These are phyloP conservation scores for Pseudocercospora macadamiae DNA, from an alignment of 2,329 filamentous ascomycete genomes.

Conservation along the genomic window DNA sequence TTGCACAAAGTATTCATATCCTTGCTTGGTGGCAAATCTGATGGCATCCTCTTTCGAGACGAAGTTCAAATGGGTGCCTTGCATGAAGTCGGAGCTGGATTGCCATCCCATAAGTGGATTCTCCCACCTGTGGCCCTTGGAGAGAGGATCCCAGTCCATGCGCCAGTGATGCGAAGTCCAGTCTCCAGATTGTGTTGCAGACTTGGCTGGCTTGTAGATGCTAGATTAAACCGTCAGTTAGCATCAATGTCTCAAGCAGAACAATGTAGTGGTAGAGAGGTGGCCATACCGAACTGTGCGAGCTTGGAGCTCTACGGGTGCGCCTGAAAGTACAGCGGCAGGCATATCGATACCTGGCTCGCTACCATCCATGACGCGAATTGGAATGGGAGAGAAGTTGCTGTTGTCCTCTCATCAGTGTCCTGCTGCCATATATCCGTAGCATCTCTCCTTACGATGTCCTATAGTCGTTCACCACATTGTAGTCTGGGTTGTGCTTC, in stretches of 20 bases:
- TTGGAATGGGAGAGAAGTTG: slow-evolving; percentile 87
- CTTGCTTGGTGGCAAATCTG: slow-evolving; percentile 94
- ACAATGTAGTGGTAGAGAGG: not conserved
- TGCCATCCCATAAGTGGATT: slow-evolving; percentile 99
- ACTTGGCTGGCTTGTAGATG: slow-evolving; percentile 88
- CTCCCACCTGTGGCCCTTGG: slow-evolving; percentile 96
- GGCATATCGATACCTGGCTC: slow-evolving; percentile 75
- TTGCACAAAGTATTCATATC: slow-evolving; percentile 98
- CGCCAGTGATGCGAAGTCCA: slow-evolving; percentile 87
- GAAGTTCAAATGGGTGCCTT: slow-evolving; percentile 90
- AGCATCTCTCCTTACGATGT: slow-evolving; percentile 70
- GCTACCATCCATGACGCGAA: slow-evolving; percentile 85
- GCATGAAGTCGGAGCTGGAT: slow-evolving; percentile 91
- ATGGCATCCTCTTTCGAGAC: slow-evolving; percentile 93
- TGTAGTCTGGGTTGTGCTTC: slow-evolving; percentile 79
- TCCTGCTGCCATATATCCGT: slow-evolving; percentile 8
- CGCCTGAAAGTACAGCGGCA: slow-evolving; percentile 86
- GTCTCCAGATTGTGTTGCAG: slow-evolving; percentile 92
- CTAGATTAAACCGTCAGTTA: slow-evolving; percentile 50
- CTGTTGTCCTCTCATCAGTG: slow-evolving; percentile 53
- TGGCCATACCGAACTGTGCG: slow-evolving; percentile 90
- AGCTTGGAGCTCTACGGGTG: slow-evolving; percentile 90
- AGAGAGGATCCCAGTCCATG: slow-evolving; percentile 96
- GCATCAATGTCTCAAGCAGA: too few species aligned
- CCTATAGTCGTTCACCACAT: slow-evolving; percentile 78